A percentile compares a stretch with the other conserved stretches of the same genome.
Conservation (phyloP, 2,329 filamentous ascomycete genomes). For the Arthrobotrys megalospora region DNA sequence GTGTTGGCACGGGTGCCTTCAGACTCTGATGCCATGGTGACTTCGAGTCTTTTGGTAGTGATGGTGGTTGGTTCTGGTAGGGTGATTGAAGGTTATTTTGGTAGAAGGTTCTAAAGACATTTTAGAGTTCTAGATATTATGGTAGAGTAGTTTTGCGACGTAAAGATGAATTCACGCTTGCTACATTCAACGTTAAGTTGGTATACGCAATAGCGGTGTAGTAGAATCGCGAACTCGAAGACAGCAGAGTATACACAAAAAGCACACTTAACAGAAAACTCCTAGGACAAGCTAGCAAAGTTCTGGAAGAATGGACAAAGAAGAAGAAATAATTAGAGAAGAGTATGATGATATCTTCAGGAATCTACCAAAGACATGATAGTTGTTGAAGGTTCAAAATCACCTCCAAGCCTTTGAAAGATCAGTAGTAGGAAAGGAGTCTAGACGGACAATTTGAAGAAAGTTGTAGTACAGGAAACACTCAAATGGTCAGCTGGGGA, state of each 20-base stretch:
- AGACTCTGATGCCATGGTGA: conserved; percentile 9
- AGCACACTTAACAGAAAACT: not conserved
- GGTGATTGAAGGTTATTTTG: not conserved
- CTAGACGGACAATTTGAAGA: not conserved
- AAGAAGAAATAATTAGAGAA: not conserved
- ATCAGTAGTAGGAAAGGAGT: not conserved
- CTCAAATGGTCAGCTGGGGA: not conserved
- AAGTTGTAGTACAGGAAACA: not conserved
- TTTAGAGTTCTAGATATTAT: not conserved
- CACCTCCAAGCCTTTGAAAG: not conserved
- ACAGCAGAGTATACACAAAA: not conserved
- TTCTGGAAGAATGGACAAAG: not conserved
- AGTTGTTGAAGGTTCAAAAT: not conserved
- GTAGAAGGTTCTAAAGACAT: no score
- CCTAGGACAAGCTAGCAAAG: not conserved
- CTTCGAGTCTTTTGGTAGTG: not conserved
- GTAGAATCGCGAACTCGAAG: conserved; percentile 5
- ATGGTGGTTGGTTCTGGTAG: conserved; percentile 1
- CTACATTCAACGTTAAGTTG: not conserved
- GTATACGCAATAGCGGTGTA: not conserved
- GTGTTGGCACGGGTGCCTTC: not conserved
- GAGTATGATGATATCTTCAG: not conserved
- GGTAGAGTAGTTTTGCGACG: not conserved
- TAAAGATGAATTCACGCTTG: not conserved
- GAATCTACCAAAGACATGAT: not conserved